Conservation (phyloP, 768 basidiomycete genomes). For the Lepiota brunneoincarnata region DNA sequence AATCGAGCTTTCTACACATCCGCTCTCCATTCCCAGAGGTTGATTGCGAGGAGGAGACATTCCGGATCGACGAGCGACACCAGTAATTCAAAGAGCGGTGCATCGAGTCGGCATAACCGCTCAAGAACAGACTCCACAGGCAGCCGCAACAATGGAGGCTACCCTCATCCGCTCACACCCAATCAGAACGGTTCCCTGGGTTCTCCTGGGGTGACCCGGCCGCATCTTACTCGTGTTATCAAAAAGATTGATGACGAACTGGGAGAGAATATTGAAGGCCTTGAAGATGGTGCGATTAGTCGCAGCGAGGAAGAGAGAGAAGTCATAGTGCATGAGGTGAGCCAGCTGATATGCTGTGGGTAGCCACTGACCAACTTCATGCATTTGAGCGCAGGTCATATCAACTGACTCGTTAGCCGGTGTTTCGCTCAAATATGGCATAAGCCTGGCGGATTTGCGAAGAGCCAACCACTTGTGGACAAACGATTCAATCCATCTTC, state of each 20-base stretch:
- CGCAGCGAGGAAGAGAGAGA: constrained; percentile 38
- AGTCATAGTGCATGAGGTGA: constrained; percentile 61
- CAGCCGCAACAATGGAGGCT: constrained; percentile 2
- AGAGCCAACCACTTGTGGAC: constrained; percentile 92
- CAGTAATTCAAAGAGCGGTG: background rate
- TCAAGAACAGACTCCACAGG: constrained; percentile 22
- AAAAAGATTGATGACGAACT: constrained; percentile 28
- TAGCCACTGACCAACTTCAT: constrained; percentile 1
- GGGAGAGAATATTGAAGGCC: constrained; percentile 14
- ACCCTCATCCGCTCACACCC: constrained; percentile 19
- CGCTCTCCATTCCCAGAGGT: constrained; percentile 24
- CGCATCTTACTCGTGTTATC: constrained; percentile 36
- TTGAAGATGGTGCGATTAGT: constrained; percentile 14
- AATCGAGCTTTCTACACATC: constrained; percentile 24
- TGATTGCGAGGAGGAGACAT: constrained; percentile 21
- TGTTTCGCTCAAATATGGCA: constrained; percentile 87
- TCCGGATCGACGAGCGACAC: constrained; percentile 17
- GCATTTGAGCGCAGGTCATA: constrained; percentile 46
- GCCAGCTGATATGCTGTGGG: constrained; percentile 14
- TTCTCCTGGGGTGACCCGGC: constrained; percentile 32
- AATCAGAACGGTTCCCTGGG: constrained; percentile 28
- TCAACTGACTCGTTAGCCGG: constrained; percentile 80
- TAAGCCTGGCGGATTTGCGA: constrained; percentile 78
- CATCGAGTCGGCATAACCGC: constrained; percentile 17
- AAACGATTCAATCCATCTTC: constrained; percentile 87